These are phyloP conservation scores for Rusavskia elegans DNA, from an alignment of 495 filamentous ascomycete genomes.

Conservation along the genomic window DNA sequence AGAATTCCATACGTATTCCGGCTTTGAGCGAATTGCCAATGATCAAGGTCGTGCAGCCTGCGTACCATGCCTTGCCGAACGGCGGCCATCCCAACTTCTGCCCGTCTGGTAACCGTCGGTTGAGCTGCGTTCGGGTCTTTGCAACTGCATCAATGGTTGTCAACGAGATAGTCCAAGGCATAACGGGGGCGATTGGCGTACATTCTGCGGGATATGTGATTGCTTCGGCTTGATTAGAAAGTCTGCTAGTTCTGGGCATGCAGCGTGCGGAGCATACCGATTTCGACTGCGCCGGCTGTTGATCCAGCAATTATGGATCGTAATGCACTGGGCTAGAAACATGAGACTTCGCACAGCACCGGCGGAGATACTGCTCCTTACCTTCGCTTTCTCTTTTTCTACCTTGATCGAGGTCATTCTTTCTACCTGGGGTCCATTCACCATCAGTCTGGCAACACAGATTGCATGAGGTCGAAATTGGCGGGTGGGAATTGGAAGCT, in stretches of 20 bases:
- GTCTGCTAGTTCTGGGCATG: neutral
- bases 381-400: slow-evolving; percentile 22
- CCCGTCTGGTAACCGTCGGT: slow-evolving; percentile 60
- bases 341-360: slow-evolving; percentile 6
- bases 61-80: slow-evolving; percentile 92
- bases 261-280: slow-evolving; percentile 36
- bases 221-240: slow-evolving; percentile 26
- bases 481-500: no score
- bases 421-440: neutral
- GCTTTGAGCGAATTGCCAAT: slow-evolving; percentile 95
- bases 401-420: no score
- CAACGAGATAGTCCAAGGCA: neutral
- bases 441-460: neutral
- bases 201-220: slow-evolving; percentile 98
- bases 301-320: slow-evolving; percentile 81
- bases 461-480: no score
- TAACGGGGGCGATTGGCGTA: slow-evolving; percentile 22
- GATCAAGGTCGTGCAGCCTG: slow-evolving; percentile 91
- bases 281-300: slow-evolving; percentile 86
- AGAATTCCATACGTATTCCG: slow-evolving; percentile 54
- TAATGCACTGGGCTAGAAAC: slow-evolving; percentile 53
- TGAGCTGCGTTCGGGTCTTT: slow-evolving; percentile 90
- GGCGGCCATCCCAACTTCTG: slow-evolving; percentile 92
- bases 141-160: slow-evolving; percentile 40
- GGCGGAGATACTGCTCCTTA: neutral